These are phyloP conservation scores for Syzygium oleosum DNA, from an alignment of 345 rosid species.

Conservation along the genomic window DNA sequence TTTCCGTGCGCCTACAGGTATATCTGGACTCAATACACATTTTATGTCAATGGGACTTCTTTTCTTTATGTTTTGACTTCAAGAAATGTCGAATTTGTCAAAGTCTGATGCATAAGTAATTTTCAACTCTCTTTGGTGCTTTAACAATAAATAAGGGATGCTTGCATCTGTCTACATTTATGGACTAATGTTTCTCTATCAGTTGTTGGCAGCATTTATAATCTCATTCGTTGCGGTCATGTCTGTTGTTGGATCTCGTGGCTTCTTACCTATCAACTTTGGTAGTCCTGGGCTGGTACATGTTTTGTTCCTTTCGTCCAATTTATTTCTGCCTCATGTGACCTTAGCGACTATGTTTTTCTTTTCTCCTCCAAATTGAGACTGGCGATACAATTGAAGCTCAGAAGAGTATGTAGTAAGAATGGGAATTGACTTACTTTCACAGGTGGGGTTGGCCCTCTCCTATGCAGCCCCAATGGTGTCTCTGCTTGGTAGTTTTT, in stretches of 20 bases:
- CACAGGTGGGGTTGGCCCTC: constrained; percentile 87
- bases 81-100: not conserved
- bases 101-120: not conserved
- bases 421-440: not conserved
- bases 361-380: not conserved
- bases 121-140: not conserved
- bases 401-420: not conserved
- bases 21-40: not conserved
- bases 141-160: not conserved
- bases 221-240: constrained; percentile 65
- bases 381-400: not conserved
- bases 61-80: not conserved
- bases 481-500: constrained; percentile 74
- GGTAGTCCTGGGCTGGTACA: constrained; percentile 93
- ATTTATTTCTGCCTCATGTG: not conserved
- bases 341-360: not conserved
- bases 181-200: constrained; percentile 8
- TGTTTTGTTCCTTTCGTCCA: not conserved
- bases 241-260: constrained; percentile 69
- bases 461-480: constrained; percentile 87
- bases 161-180: not conserved
- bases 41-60: not conserved
- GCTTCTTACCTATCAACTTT: constrained; percentile 51
- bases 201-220: constrained; percentile 74
- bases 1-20: constrained; percentile 97